These are phyloP conservation scores for Curvularia sp. DNA, from an alignment of 2,329 filamentous ascomycete species.

Conservation along the genomic window DNA sequence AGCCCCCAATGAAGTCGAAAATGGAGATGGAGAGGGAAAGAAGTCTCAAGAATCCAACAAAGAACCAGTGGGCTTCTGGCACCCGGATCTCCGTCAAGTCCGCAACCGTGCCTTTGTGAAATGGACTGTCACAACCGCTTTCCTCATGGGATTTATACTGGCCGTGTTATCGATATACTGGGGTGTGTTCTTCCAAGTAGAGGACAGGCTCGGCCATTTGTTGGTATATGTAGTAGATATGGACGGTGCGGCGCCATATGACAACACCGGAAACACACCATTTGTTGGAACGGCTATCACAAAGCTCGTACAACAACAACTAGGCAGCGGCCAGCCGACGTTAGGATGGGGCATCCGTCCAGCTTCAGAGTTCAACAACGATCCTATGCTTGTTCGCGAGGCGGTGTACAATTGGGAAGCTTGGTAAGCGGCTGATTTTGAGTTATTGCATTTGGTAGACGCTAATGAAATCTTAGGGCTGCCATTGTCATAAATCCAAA, in stretches of 20 bases:
- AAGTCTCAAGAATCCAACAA: constrained; percentile 29
- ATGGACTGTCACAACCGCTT: constrained; percentile 54
- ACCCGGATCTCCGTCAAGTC: constrained; percentile 50
- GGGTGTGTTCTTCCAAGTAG: constrained; percentile 62
- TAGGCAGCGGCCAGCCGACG: constrained; percentile 47
- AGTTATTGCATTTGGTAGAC: too few relatives aligned
- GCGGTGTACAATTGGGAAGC: constrained; percentile 65
- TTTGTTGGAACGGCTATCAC: constrained; percentile 65
- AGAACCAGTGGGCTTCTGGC: constrained; percentile 56
- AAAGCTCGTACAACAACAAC: constrained; percentile 54
- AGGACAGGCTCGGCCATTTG: constrained; percentile 55
- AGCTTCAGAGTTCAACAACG: constrained; percentile 61
- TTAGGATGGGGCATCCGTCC: constrained; percentile 61
- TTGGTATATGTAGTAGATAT: constrained; percentile 68
- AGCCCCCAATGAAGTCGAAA: constrained; percentile 15
- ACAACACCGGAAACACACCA: constrained; percentile 51
- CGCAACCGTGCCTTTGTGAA: constrained; percentile 51
- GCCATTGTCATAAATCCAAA: constrained; percentile 69
- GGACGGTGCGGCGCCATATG: constrained; percentile 64
- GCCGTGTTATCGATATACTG: constrained; percentile 66
- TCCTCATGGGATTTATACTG: constrained; percentile 64
- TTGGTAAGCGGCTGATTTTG: constrained; percentile 43
- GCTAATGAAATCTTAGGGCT: constrained; percentile 42
- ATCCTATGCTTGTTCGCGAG: constrained; percentile 63
- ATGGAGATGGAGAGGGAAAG: constrained; percentile 7